Percentiles rank a stretch among this genome's conserved stretches.
phyloP scores from a whole-genome alignment of 2,329 filamentous ascomycete species.

The Pleomassaria siparia region DNA sequence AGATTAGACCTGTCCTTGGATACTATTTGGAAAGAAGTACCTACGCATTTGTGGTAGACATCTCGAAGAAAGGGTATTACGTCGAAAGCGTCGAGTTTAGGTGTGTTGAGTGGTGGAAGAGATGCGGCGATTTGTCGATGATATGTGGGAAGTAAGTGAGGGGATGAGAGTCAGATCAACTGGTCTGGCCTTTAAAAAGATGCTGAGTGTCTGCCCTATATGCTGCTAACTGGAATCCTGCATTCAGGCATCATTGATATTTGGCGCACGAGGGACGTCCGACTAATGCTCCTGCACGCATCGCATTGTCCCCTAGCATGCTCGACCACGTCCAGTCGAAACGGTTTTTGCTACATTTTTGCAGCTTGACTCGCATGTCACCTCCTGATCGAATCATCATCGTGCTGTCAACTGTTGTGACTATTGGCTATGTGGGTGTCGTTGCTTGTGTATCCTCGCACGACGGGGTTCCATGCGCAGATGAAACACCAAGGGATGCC shows the following conservation, averaged over 20 bases:
- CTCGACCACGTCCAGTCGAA: constrained; percentile 15
- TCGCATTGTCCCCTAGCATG: not conserved
- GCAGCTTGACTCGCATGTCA: constrained; percentile 15
- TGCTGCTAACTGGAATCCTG: constrained; percentile 4
- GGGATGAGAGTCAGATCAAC: constrained; percentile 27
- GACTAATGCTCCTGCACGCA: not conserved
- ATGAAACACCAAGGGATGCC: constrained; percentile 20
- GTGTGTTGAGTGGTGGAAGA: constrained; percentile 11
- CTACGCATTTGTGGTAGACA: constrained; percentile 32
- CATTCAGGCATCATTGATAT: not conserved
- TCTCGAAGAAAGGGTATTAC: constrained; percentile 8
- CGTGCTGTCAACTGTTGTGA: constrained; percentile 11
- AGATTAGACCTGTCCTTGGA: too few species aligned
- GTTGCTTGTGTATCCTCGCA: constrained; percentile 4
- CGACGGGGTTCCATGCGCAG: constrained; percentile 10
- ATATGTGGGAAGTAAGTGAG: constrained; percentile 7
- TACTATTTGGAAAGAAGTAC: not conserved
- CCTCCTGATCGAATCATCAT: constrained; percentile 24
- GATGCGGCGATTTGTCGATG: constrained; percentile 5
- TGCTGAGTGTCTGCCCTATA: constrained; percentile 26
- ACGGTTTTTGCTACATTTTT: constrained; percentile 23
- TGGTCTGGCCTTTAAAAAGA: constrained; percentile 21
- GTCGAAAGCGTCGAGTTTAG: not conserved
- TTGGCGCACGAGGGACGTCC: not conserved
- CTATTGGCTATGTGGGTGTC: constrained; percentile 3